These are phyloP conservation scores for Aspergillus sp. DNA, from an alignment of 2,329 filamentous ascomycete genomes.

Conservation along the genomic window DNA sequence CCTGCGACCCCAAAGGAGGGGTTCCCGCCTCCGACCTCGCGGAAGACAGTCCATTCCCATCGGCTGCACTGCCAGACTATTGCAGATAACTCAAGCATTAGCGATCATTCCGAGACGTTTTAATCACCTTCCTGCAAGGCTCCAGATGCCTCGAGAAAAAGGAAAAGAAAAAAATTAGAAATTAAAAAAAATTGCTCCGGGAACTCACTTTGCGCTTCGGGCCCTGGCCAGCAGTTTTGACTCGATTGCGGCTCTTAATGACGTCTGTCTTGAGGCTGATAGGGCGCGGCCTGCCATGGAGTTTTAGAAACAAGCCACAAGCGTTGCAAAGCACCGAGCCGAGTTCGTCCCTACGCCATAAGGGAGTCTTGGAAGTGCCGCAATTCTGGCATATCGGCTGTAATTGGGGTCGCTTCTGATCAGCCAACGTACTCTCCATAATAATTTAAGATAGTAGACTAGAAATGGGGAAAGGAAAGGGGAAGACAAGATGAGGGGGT, in stretches of 20 bases:
- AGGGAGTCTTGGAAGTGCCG: constrained; percentile 87
- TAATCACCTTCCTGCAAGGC: constrained; percentile 1
- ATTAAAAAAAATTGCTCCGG: constrained; percentile 21
- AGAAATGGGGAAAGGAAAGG: constrained; percentile 13
- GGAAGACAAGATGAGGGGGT: constrained; percentile 22
- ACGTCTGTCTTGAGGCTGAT: constrained; percentile 98
- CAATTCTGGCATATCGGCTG: constrained; percentile 98
- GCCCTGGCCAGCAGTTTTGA: constrained; percentile 81
- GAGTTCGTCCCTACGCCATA: constrained; percentile 96
- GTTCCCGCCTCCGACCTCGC: constrained; percentile 57
- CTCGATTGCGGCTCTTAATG: constrained; percentile 97
- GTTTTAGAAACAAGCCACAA: constrained; percentile 94
- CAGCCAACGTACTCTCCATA: constrained; percentile 50
- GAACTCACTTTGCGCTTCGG: constrained; percentile 76
- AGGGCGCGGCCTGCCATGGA: constrained; percentile 88
- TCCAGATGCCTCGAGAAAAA: constrained; percentile 21
- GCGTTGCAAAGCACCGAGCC: constrained; percentile 97
- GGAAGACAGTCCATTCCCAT: constrained; percentile 60
- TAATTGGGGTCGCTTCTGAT: constrained; percentile 58
- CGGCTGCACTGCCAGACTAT: constrained; percentile 46
- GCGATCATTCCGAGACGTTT: constrained; percentile 21
- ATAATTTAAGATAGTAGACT: constrained; percentile 14
- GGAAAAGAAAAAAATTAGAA: constrained; percentile 32
- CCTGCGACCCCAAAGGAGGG: constrained; percentile 56
- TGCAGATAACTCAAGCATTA: constrained; percentile 20